phyloP scores from a whole-genome alignment of 352 stramenopile species.

The Aphanomyces euteiches region DNA sequence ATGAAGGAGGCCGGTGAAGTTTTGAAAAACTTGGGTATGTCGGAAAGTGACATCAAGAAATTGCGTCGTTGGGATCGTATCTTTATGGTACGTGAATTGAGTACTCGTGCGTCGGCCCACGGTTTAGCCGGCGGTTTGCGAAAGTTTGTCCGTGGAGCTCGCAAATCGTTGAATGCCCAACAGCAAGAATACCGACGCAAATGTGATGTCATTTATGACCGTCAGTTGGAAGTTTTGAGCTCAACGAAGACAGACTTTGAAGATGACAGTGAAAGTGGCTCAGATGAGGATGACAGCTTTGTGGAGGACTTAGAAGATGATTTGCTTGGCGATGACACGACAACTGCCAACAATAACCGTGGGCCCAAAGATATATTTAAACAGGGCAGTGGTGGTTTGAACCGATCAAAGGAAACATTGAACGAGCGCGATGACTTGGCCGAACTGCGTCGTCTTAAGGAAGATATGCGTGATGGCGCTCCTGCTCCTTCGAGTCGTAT shows the following conservation, averaged over 20 bases:
- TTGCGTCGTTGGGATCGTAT: conserved; percentile 79
- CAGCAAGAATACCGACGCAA: conserved; percentile 83
- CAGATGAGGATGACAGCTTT: conserved; percentile 54
- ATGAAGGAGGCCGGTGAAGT: conserved; percentile 84
- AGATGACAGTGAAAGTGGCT: conserved; percentile 69
- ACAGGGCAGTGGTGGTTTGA: conserved; percentile 68
- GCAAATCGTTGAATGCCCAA: conserved; percentile 75
- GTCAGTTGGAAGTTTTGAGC: conserved; percentile 77
- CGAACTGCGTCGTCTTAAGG: conserved; percentile 69
- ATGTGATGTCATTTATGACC: conserved; percentile 80
- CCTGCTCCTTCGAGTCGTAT: conserved; percentile 37
- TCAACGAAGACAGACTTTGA: conserved; percentile 57
- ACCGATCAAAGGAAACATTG: conserved; percentile 68
- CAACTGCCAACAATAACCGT: conserved; percentile 51
- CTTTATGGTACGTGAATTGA: conserved; percentile 73
- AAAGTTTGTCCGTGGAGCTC: conserved; percentile 74
- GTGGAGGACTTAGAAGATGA: conserved; percentile 74
- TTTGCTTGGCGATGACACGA: conserved; percentile 58
- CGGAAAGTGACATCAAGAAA: conserved; percentile 79
- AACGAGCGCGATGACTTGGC: conserved; percentile 75
- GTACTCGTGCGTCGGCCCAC: conserved; percentile 63
- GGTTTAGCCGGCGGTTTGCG: conserved; percentile 67
- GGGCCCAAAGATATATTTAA: conserved; percentile 71
- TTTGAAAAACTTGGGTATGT: conserved; percentile 68
- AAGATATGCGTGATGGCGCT: conserved; percentile 78